Evolutionary conservation across 441 rosid genomes (phyloP).

Genomic region (Gossypium lobatum): DNA sequence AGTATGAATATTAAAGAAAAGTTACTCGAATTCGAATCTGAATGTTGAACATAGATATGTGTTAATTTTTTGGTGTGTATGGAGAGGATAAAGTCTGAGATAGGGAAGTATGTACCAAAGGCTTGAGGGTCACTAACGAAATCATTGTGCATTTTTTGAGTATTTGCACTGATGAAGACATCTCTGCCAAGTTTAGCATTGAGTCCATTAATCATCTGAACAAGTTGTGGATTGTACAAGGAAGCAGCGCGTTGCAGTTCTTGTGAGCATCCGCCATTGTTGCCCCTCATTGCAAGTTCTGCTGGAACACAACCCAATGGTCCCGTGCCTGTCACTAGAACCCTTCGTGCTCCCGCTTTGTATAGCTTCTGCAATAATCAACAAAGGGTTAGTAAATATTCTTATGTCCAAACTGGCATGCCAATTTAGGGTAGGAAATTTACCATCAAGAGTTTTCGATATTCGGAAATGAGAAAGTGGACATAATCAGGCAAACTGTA

Average conservation of each 20-base stretch:
- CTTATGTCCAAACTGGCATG: not conserved
- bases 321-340: constrained; percentile 15
- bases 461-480: constrained; percentile 38
- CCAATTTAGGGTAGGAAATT: not conserved
- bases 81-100: too few relatives aligned
- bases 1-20: too few relatives aligned
- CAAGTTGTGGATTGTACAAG: constrained; percentile 11
- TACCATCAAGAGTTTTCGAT: constrained; percentile 37
- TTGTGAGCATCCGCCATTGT: constrained; percentile 7
- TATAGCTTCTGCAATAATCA: constrained; percentile 12
- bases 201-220: constrained; percentile 12
- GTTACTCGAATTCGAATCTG: too few relatives aligned
- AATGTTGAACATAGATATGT: too few relatives aligned
- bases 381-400: not conserved
- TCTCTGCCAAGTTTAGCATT: not conserved
- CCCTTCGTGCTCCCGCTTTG: constrained; percentile 8
- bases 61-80: too few relatives aligned
- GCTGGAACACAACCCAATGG: constrained; percentile 19
- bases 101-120: not conserved
- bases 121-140: constrained; percentile 11
- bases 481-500: constrained; percentile 40
- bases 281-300: constrained; percentile 12
- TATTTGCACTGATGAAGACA: constrained; percentile 14
- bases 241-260: constrained; percentile 10
- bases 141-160: constrained; percentile 5